Base-by-base conservation (phyloP, 495 filamentous ascomycete species). In the Lophiotrema nucula region DNA sequence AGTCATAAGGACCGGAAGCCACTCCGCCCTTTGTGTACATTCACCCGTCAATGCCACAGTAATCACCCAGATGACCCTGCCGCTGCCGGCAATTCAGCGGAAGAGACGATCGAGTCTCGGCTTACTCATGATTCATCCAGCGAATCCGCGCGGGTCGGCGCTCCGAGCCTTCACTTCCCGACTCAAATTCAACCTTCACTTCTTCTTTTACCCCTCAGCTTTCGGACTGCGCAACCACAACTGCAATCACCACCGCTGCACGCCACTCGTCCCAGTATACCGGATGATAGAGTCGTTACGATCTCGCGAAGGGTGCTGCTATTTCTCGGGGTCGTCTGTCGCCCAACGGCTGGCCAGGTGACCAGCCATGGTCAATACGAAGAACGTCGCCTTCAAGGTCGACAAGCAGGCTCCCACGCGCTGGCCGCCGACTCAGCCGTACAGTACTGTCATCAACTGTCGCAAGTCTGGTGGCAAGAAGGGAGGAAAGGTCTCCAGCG, bases 371-470 rank as follows among this genome's bases (percentile, higher is more conserved):
- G 60, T 63, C 8, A 63, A 63, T 38, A 24, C 43, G n/a, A 63
- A 63, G 51, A 57, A 55, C 48, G 60, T 58, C 42, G 33, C 53
- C 22, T 63, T 63, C 53, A 63, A 41, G 45, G 60, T 63, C 53
- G 35, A 55, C 41, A 57, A 53, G 33, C 60, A 63, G 47, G 37
- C 28, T n/a, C 60, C 53, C 15, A 23, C 27, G 2, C 19, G 24
- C 12, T 51, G 42, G 5, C 41, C 43, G 25, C 49, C 49, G 22
- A 33, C 57, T 27, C 38, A 47, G 31, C 39, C 60, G 3, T 63
- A 23, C 37, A 45, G 26, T 2, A 55, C 53, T 4, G 53, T 63
- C 16, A 57, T 63, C 42, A 63, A 63, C 53, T 63, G 48, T 38
- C 46, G 60, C 16, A 63, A 63, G 48, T 48, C 53, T 1, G 41